Evolutionary conservation across 345 rosid genomes (phyloP).

Genomic region (Sonneratia caseolaris): DNA sequence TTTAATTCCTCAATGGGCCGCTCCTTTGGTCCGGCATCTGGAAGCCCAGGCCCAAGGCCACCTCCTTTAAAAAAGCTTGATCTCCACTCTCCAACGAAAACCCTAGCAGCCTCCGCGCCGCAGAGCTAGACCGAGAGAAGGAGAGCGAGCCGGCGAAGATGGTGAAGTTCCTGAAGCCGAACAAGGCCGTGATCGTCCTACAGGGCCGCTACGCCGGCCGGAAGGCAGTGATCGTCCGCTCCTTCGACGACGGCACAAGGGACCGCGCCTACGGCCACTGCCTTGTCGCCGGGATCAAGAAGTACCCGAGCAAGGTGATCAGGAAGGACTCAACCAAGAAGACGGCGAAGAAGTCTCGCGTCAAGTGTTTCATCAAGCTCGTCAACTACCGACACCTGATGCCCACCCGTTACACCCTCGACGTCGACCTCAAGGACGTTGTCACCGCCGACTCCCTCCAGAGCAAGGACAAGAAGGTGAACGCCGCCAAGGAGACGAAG

Average conservation of each 20-base stretch:
- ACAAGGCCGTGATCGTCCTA: conserved; percentile 2
- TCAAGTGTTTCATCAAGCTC: no score
- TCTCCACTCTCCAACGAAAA: neutral
- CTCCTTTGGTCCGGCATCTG: no score
- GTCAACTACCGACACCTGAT: neutral
- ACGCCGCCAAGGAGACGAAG: neutral
- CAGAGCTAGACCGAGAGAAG: neutral
- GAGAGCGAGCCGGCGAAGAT: neutral
- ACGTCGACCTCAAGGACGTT: neutral
- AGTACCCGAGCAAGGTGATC: conserved; percentile 1
- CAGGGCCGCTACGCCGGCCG: conserved; percentile 8
- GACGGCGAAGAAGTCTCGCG: no score
- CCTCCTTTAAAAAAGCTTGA: neutral
- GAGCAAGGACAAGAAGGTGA: neutral
- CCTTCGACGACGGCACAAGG: conserved; percentile 7
- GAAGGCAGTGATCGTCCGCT: conserved; percentile 7
- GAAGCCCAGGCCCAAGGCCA: neutral
- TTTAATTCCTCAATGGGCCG: no score
- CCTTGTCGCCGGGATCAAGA: conserved; percentile 5
- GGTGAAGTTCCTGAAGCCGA: neutral
- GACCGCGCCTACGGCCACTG: conserved; percentile 9
- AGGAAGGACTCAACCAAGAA: neutral
- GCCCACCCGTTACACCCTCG: neutral
- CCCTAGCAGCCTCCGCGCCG: neutral
- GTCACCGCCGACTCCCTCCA: neutral